These are phyloP conservation scores for Kockovaella imperatae DNA, from an alignment of 768 basidiomycete genomes.

Conservation along the genomic window DNA sequence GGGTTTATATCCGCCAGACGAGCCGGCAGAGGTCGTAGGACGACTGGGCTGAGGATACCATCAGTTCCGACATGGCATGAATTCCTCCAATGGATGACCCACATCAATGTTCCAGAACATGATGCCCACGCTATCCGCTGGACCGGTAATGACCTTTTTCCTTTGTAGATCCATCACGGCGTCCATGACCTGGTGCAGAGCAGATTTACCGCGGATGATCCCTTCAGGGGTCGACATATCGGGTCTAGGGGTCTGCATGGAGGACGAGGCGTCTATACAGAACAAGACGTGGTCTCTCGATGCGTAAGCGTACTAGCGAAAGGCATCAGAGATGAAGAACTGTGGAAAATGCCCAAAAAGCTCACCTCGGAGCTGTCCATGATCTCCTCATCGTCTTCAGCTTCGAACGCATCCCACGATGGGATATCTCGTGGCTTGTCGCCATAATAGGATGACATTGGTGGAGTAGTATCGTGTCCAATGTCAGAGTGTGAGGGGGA, in stretches of 20 bases:
- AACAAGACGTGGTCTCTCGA: slow-evolving; percentile 86
- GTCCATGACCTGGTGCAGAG: slow-evolving; percentile 69
- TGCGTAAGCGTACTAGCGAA: slow-evolving; percentile 58
- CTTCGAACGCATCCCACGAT: slow-evolving; percentile 33
- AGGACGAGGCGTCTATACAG: slow-evolving; percentile 84
- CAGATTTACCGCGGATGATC: slow-evolving; percentile 54
- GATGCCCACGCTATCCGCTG: slow-evolving; percentile 83
- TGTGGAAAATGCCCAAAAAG: not conserved
- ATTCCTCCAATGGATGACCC: slow-evolving; percentile 9
- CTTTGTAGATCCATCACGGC: slow-evolving; percentile 81
- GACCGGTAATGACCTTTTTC: slow-evolving; percentile 78
- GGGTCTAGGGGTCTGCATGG: slow-evolving; percentile 70
- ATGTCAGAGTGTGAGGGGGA: too few relatives aligned
- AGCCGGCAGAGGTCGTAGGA: slow-evolving; percentile 43
- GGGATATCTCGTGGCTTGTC: slow-evolving; percentile 26
- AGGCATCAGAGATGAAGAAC: slow-evolving; percentile 1
- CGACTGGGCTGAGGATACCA: slow-evolving; percentile 54
- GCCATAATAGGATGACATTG: slow-evolving; percentile 38
- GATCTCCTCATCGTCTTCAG: slow-evolving; percentile 31
- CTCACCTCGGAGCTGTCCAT: slow-evolving; percentile 37
- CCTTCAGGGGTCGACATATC: slow-evolving; percentile 52
- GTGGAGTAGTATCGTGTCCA: too few relatives aligned
- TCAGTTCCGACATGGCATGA: slow-evolving; percentile 26
- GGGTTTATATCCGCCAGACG: slow-evolving; percentile 29
- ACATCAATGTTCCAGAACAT: slow-evolving; percentile 73